phyloP scores from a whole-genome alignment of 225 moss, liverwort and hornwort species.

The Rhytidiadelphus loreus region DNA sequence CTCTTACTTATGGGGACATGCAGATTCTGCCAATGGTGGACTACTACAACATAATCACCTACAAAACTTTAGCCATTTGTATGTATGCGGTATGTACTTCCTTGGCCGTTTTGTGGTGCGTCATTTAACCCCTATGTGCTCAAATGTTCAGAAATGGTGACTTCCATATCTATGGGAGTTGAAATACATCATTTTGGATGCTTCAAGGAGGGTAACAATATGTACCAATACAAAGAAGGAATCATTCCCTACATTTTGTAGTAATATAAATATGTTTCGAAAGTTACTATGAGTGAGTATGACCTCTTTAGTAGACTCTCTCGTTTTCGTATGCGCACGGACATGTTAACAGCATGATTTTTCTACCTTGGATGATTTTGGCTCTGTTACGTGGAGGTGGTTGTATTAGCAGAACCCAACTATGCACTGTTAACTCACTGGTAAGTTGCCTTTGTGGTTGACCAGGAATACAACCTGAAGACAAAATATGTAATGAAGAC shows the following conservation, averaged over 20 bases:
- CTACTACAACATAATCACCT: constrained; percentile 77
- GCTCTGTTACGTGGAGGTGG: neutral
- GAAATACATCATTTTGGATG: neutral
- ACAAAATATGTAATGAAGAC: constrained; percentile 91
- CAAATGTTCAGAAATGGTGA: neutral
- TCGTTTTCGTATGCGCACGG: neutral
- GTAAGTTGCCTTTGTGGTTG: neutral
- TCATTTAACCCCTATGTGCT: neutral
- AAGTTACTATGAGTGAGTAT: neutral
- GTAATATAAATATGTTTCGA: neutral
- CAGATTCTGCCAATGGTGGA: constrained; percentile 93
- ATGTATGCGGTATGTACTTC: constrained; percentile 58
- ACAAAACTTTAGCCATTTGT: constrained; percentile 93
- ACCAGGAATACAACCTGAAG: constrained; percentile 55
- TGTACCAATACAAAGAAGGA: neutral
- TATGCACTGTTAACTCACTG: neutral
- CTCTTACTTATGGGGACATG: constrained; percentile 75
- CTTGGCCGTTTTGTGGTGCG: neutral
- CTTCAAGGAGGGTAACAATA: neutral
- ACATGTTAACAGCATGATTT: neutral
- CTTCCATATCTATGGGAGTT: neutral
- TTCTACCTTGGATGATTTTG: neutral
- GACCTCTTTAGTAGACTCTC: neutral
- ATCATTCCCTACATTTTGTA: neutral
- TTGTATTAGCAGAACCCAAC: neutral